These are phyloP conservation scores for Verticillium nonalfalfae DNA, from an alignment of 2,329 filamentous ascomycete genomes.

Conservation along the genomic window DNA sequence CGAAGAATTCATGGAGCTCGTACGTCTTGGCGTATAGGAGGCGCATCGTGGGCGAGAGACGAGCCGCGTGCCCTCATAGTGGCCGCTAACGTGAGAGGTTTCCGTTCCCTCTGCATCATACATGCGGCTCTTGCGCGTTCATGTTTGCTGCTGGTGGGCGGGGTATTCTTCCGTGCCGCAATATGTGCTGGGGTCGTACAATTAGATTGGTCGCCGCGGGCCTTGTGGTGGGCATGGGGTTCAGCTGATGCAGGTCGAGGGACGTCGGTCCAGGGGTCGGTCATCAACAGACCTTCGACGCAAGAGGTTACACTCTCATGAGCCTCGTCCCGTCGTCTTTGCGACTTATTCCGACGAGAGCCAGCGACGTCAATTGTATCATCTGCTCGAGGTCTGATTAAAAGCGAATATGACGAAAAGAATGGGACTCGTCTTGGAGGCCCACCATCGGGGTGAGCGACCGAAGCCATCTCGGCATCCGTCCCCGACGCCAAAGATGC, in stretches of 20 bases:
- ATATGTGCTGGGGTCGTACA: neutral
- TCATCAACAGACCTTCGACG: no score
- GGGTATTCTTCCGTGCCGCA: neutral
- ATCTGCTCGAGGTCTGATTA: neutral
- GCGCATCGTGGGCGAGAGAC: slow-evolving; percentile 16
- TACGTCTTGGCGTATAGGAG: slow-evolving; percentile 16
- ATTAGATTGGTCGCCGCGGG: no score
- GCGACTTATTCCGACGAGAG: no score
- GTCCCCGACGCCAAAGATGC: neutral
- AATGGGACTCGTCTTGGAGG: neutral
- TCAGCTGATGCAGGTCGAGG: neutral
- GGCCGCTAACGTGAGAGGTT: neutral
- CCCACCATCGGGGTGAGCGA: neutral
- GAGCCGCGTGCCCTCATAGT: neutral
- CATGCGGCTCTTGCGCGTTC: no score
- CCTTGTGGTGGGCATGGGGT: no score
- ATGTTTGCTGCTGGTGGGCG: neutral
- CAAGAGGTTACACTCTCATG: no score
- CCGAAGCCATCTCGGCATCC: neutral
- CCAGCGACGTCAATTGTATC: no score
- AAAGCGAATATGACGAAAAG: neutral
- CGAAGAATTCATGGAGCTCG: slow-evolving; percentile 13
- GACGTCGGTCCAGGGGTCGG: neutral
- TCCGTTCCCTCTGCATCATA: no score
- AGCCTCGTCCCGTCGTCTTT: no score